Percentiles rank a stretch among this genome's conserved stretches.
Evolutionary conservation across 164 flowering plant species (phyloP).

Genomic region (Annona cherimola): DNA sequence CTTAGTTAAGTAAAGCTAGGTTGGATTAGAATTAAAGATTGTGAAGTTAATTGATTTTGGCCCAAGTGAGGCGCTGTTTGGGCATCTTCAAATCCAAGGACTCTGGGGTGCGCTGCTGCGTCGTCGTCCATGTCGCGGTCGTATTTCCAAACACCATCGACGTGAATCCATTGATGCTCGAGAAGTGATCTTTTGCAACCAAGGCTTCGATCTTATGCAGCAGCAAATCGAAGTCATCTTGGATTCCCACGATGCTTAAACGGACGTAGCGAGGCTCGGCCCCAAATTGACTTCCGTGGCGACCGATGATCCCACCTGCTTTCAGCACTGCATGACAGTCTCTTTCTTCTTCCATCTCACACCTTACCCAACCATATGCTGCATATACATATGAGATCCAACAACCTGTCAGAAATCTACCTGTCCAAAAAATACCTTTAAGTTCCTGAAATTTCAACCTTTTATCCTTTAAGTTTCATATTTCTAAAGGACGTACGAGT

Average conservation of each 20-base stretch:
- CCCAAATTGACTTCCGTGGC: slow-evolving; percentile 28
- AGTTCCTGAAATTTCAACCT: not conserved
- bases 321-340: slow-evolving; percentile 41
- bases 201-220: slow-evolving; percentile 18
- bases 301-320: slow-evolving; percentile 41
- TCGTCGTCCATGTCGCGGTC: too few relatives aligned
- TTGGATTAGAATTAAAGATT: too few relatives aligned
- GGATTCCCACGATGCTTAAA: slow-evolving; percentile 40
- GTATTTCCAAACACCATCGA: too few relatives aligned
- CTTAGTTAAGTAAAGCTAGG: not conserved
- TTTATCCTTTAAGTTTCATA: not conserved
- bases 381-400: not conserved
- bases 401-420: not conserved
- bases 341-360: slow-evolving; percentile 51
- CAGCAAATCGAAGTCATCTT: slow-evolving; percentile 41
- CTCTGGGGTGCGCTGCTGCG: not conserved
- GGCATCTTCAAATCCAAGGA: too few relatives aligned
- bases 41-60: too few relatives aligned
- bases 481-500: not conserved
- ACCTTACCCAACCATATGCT: slow-evolving; percentile 61
- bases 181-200: slow-evolving; percentile 5
- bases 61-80: too few relatives aligned
- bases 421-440: not conserved
- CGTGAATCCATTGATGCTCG: too few relatives aligned
- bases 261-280: slow-evolving; percentile 40